Percentiles rank a stretch among this genome's conserved stretches.
phyloP scores from a whole-genome alignment of 2,329 filamentous ascomycete species.

The Volutella citrinella region DNA sequence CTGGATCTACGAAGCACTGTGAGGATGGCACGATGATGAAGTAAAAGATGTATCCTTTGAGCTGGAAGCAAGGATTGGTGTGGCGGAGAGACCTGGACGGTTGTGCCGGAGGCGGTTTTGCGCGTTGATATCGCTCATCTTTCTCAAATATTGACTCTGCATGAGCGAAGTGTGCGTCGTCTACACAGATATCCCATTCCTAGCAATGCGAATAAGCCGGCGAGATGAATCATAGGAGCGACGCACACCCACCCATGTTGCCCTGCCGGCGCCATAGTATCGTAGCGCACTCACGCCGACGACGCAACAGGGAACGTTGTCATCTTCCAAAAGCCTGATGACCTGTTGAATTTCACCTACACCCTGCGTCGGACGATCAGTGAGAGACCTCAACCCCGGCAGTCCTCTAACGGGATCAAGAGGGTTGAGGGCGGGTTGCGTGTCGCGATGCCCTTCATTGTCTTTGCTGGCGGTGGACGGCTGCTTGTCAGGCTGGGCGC shows the following conservation, averaged over 20 bases:
- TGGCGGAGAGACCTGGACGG: slow-evolving; percentile 1
- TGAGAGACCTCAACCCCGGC: no score
- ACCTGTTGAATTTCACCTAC: no score
- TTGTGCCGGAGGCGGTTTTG: slow-evolving; percentile 1
- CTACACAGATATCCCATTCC: slow-evolving; percentile 7
- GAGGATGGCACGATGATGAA: slow-evolving; percentile 4
- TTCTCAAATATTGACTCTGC: background rate
- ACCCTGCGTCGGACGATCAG: no score
- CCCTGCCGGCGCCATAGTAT: slow-evolving; percentile 8
- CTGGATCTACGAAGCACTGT: slow-evolving; percentile 3
- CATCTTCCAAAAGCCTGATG: no score
- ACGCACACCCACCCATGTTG: slow-evolving; percentile 1
- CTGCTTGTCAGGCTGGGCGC: no score
- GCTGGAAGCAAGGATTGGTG: slow-evolving; percentile 1
- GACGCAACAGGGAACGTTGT: no score
- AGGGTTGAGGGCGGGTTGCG: no score
- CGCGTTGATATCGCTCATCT: slow-evolving; percentile 1
- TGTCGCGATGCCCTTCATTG: no score
- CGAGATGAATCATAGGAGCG: no score
- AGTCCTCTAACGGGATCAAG: no score
- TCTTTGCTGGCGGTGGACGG: no score
- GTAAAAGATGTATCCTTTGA: slow-evolving; percentile 1
- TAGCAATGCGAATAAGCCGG: background rate
- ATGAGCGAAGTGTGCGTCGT: background rate
- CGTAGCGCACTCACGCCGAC: slow-evolving; percentile 4